Conservation (phyloP, 257 asterid genomes). For the Solanum habrochaites region DNA sequence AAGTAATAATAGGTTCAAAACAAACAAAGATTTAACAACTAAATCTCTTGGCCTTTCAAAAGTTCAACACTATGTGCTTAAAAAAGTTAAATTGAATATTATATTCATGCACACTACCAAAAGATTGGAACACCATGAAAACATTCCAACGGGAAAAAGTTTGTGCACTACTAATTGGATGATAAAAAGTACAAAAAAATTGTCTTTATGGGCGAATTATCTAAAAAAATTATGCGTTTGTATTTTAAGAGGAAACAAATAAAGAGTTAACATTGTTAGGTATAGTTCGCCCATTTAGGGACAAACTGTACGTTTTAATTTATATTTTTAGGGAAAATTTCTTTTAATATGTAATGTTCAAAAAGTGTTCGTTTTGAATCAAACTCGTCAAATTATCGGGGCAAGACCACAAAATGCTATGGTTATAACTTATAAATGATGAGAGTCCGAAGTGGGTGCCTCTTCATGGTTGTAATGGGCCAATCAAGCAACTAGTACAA, state of each 20-base stretch:
- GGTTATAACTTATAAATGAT: background rate
- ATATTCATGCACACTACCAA: background rate
- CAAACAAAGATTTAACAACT: background rate
- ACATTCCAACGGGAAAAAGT: background rate
- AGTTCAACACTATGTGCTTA: background rate
- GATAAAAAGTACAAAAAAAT: background rate
- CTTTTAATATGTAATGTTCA: background rate
- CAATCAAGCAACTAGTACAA: background rate
- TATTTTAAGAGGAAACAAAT: too few species aligned
- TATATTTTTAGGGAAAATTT: fast-evolving
- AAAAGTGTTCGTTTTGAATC: too few species aligned
- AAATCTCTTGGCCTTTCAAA: background rate
- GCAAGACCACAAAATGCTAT: background rate
- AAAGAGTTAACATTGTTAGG: background rate
- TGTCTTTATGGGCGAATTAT: background rate
- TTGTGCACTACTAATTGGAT: background rate
- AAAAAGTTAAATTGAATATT: background rate
- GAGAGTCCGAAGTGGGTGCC: background rate
- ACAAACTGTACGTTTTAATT: too few species aligned
- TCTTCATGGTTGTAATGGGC: background rate
- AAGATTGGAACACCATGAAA: background rate
- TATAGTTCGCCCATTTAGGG: too few species aligned
- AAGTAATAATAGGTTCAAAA: background rate
- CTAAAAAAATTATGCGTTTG: background rate
- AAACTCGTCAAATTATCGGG: background rate